Conservation (phyloP, 1,284 basidiomycete species). For the Cryptococcus floricola region DNA sequence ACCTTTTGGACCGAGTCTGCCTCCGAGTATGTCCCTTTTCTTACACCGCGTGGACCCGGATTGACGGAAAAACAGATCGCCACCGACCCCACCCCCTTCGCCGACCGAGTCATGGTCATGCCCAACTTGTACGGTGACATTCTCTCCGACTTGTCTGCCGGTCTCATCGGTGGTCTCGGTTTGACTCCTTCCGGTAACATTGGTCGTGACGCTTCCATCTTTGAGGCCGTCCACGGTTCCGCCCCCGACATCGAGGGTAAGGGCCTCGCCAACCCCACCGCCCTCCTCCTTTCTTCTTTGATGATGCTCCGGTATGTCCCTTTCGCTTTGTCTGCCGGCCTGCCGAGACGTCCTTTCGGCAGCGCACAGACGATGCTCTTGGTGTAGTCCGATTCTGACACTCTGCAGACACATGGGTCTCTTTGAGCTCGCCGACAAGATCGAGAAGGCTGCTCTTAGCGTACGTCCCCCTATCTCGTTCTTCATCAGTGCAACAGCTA, state of each 20-base stretch:
- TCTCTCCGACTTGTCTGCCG: slow-evolving; percentile 98
- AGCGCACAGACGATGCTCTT: not conserved
- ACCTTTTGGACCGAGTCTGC: slow-evolving; percentile 94
- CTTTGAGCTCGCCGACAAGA: slow-evolving; percentile 76
- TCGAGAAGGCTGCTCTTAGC: slow-evolving; percentile 83
- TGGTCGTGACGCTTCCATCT: slow-evolving; percentile 96
- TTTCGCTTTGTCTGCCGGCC: not conserved
- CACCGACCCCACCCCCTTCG: slow-evolving; percentile 88
- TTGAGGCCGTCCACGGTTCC: slow-evolving; percentile 98
- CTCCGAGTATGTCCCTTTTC: slow-evolving; percentile 61
- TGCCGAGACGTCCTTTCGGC: not conserved
- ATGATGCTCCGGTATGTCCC: slow-evolving; percentile 86
- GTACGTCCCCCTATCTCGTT: slow-evolving; percentile 53
- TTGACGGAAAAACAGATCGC: slow-evolving; percentile 58
- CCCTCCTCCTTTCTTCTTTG: slow-evolving; percentile 84
- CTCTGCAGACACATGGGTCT: slow-evolving; percentile 88
- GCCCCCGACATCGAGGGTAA: slow-evolving; percentile 71
- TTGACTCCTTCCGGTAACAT: slow-evolving; percentile 99
- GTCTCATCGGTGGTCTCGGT: slow-evolving; percentile 95
- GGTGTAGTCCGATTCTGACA: not conserved
- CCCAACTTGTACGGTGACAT: slow-evolving; percentile 96
- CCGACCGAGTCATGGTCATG: slow-evolving; percentile 99
- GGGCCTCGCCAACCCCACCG: slow-evolving; percentile 97
- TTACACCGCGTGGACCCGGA: not conserved
- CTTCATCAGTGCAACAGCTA: slow-evolving; percentile 35